phyloP scores from a whole-genome alignment of 805 yeast species.

The Tetrapisispora fleetii region DNA sequence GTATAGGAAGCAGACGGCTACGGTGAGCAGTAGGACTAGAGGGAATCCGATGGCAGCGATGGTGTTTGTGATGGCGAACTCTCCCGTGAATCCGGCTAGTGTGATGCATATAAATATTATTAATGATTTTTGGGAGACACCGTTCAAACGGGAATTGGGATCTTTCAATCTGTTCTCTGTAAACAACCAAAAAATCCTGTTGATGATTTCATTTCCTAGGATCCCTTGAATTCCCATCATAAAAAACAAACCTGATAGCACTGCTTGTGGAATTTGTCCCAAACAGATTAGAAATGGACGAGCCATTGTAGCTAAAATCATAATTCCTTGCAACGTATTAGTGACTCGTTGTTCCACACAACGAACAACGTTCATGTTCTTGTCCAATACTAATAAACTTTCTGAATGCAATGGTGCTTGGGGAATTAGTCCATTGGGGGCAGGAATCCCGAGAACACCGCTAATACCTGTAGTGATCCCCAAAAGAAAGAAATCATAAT shows the following conservation, averaged over 20 bases:
- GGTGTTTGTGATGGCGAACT: slow-evolving; percentile 77
- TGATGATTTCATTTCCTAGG: slow-evolving; percentile 52
- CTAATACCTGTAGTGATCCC: slow-evolving; percentile 83
- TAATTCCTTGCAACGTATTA: slow-evolving; percentile 73
- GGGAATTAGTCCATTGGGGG: slow-evolving; percentile 94
- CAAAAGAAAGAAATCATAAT: slow-evolving; percentile 79
- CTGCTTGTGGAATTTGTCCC: slow-evolving; percentile 85
- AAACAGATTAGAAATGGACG: slow-evolving; percentile 75
- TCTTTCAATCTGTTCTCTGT: slow-evolving; percentile 42
- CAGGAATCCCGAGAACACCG: slow-evolving; percentile 84
- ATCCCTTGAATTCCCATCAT: slow-evolving; percentile 85
- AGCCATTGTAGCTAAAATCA: slow-evolving; percentile 81
- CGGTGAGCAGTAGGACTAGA: slow-evolving; percentile 59
- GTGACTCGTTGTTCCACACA: slow-evolving; percentile 88
- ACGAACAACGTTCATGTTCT: slow-evolving; percentile 29
- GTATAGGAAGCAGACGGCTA: slow-evolving; percentile 54
- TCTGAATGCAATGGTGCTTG: slow-evolving; percentile 93
- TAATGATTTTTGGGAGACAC: slow-evolving; percentile 31
- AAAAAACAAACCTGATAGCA: slow-evolving; percentile 84
- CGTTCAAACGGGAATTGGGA: slow-evolving; percentile 25
- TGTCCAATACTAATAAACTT: slow-evolving; percentile 46
- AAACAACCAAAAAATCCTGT: slow-evolving; percentile 51
- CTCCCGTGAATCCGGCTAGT: slow-evolving; percentile 61
- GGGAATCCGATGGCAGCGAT: slow-evolving; percentile 94
- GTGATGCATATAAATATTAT: slow-evolving; percentile 48